Base-by-base conservation (phyloP, 345 rosid species). In the Citrus cavaleriei region DNA sequence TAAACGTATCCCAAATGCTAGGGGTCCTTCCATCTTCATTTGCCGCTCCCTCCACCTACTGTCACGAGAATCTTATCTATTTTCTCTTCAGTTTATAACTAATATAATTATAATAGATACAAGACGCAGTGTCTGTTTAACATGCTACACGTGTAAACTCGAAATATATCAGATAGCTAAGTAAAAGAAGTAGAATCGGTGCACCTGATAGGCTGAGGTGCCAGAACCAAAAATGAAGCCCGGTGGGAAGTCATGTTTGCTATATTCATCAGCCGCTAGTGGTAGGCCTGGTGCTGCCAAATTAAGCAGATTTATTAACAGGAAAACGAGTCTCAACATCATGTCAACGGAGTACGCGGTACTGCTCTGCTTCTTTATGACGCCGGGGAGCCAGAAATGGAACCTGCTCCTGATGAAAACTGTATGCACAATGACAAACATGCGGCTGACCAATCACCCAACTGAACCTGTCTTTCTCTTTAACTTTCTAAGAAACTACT, bases 41-140 rank as follows among this genome's bases (percentile, higher is more conserved):
- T 62, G 88, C 90, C 27, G 86, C 88, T 61, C 88, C 90, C 70
- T 87, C 88, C 77, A 83, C 88, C 90, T 85, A 10, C 10, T 8
- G 10, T 62, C 18, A 63, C 2, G 10, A 74, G 77, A 38, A 60
- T 59, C 25, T 69, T 24, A 40, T n/a, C 21, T 6, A 6, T 65
- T 5, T 30, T 30, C 68, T 28, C 7, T 67, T 67, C 24, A 2
- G 22, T 54, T 54, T 1, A 54, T 54, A 19, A 18, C 7, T 12
- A 46, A 46, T 46, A 46, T 46, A 9, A 46, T 46, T 0, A 46
- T 46, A 12, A 46, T 12, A 13, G 51, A 46, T 46, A 46, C 18
- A 46, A 46, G 51, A 46, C 5, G 51, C 18, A 12, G 5, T 51
- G 19, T 12, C 30, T 18, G 4, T 19, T 30, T 70, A 28, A 25